Evolutionary conservation across 495 filamentous ascomycete species (phyloP), one percentile per base, ranked within the genome.

Genomic region (Trichoderma erinaceum): DNA sequence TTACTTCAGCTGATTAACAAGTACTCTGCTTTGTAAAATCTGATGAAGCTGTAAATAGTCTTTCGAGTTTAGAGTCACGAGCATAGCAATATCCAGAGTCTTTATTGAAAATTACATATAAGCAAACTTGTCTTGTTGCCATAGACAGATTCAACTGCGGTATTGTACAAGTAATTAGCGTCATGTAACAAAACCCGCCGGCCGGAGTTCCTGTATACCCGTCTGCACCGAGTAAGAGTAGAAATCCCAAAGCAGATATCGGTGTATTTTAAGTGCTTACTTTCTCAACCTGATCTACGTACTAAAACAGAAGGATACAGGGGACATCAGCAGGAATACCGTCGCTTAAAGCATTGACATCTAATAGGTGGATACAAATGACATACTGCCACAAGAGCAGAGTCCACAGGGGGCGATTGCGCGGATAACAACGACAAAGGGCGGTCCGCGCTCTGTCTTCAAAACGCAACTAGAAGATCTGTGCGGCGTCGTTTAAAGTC

Each of bases 1-100:
- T 68, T 89, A 64, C 70, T 89, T 67, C 73, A 81, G 64, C 80
- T 85, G 73, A 78, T 87, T 2, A 67, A 61, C 25, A 48, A 48
- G 65, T 66, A 66, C 29, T 32, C 65, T 52, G 48, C 48, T 0
- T 52, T 52, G 48, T 52, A 23, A 1, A 52, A 6, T 52, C n/a
- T 10, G 5, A 52, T 21, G 10, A 11, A 23, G 21, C 18, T 16
- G 12, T 29, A 29, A 18, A 18, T 46, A 16, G 12, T 18, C 18
- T 46, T 46, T 15, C 6, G 18, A 46, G 43, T 46, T 46, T 4
- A 46, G 29, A 46, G 3, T 11, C 43, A 15, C 43, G 44, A 46
- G 43, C 43, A 46, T 52, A 11, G 48, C 48, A 52, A 52, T 23
- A 52, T 52, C 43, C 48, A 52, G 21, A 52, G n/a, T 52, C n/a